Conservation (phyloP, 768 basidiomycete genomes). For the Gymnopilus junonius region DNA sequence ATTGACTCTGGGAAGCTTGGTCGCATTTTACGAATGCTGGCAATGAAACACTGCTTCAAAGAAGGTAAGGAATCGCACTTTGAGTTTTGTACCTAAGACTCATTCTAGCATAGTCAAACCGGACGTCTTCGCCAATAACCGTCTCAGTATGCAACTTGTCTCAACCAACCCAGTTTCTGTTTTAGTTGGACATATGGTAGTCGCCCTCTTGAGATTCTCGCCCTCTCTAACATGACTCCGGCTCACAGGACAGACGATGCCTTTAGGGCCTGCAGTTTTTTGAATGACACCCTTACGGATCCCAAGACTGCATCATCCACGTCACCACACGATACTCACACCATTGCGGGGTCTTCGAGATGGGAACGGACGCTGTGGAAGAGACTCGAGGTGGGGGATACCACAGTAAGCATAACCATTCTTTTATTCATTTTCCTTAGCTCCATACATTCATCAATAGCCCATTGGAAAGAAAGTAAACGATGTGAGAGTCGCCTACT, state of each 20-base stretch:
- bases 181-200: constrained; percentile 31
- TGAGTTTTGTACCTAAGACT: background rate
- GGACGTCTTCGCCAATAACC: constrained; percentile 46
- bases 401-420: background rate
- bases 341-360: too few species aligned
- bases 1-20: constrained; percentile 37
- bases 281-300: constrained; percentile 10
- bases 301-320: constrained; percentile 5
- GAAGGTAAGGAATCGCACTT: constrained; percentile 31
- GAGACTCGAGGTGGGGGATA: too few species aligned
- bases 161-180: constrained; percentile 34
- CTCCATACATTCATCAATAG: background rate
- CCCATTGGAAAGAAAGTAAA: constrained; percentile 6
- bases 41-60: constrained; percentile 40
- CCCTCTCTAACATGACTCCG: background rate
- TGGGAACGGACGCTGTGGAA: too few species aligned
- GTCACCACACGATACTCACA: constrained; percentile 3
- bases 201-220: background rate
- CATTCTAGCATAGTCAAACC: constrained; percentile 27
- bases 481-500: constrained; percentile 1
- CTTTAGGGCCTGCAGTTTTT: constrained; percentile 4
- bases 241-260: constrained; percentile 9
- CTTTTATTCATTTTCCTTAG: background rate
- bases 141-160: constrained; percentile 38
- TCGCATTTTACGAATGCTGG: constrained; percentile 37